These are phyloP conservation scores for Ceratocystis diversiconidia DNA, from an alignment of 2,329 filamentous ascomycete genomes.

Conservation along the genomic window DNA sequence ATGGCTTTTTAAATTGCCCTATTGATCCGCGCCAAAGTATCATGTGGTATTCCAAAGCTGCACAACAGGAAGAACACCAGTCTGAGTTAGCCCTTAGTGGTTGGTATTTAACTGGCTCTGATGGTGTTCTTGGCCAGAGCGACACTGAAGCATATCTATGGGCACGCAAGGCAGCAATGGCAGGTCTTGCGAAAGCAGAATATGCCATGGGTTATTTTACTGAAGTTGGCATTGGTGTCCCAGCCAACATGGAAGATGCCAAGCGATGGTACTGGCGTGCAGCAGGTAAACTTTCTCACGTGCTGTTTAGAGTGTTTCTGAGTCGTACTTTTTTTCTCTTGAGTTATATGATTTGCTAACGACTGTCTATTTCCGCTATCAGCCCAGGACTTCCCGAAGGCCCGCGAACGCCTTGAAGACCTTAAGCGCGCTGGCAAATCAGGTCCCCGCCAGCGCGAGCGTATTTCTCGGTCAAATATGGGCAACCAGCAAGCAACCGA, in stretches of 20 bases:
- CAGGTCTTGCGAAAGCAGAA: constrained; percentile 81
- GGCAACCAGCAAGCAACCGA: constrained; percentile 42
- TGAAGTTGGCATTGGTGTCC: constrained; percentile 81
- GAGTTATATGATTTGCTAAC: constrained; percentile 22
- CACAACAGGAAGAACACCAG: constrained; percentile 87
- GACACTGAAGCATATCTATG: constrained; percentile 95
- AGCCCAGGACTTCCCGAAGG: constrained; percentile 93
- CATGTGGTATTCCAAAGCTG: constrained; percentile 84
- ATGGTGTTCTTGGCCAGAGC: constrained; percentile 76
- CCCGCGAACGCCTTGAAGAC: constrained; percentile 81
- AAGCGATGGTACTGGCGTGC: constrained; percentile 98
- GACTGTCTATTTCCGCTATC: constrained; percentile 7
- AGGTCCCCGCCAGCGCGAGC: constrained; percentile 57
- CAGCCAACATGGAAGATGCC: constrained; percentile 79
- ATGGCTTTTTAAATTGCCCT: constrained; percentile 66
- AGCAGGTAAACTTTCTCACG: constrained; percentile 55
- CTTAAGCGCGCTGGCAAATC: constrained; percentile 68
- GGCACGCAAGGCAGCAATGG: constrained; percentile 83
- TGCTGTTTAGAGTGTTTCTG: background rate
- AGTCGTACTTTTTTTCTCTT: background rate
- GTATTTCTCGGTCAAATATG: constrained; percentile 67
- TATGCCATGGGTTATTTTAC: constrained; percentile 93
- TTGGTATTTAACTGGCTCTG: constrained; percentile 90
- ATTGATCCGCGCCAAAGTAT: constrained; percentile 78
- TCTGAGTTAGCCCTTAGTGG: constrained; percentile 70